phyloP scores from a whole-genome alignment of 257 asterid genomes.

The Capsicum rhomboideum region DNA sequence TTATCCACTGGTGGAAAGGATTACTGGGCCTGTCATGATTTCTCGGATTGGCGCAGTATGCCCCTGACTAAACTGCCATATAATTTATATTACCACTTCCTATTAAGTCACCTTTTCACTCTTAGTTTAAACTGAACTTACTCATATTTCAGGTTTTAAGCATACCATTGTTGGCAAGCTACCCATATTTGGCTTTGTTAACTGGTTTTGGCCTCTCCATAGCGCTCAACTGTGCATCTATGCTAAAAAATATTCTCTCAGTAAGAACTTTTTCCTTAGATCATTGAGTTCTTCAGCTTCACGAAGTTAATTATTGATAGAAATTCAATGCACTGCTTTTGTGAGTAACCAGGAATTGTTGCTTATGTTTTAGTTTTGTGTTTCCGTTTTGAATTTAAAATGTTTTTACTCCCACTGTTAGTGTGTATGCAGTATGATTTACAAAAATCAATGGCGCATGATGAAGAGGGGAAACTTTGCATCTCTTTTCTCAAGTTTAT shows the following conservation, averaged over 20 bases:
- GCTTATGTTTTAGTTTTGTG: not conserved
- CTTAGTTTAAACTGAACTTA: not conserved
- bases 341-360: not conserved
- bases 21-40: conserved; percentile 45
- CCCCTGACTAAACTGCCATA: not conserved
- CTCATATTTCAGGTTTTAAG: conserved; percentile 43
- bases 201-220: conserved; percentile 54
- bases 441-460: not conserved
- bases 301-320: not conserved
- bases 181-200: conserved; percentile 63
- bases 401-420: not conserved
- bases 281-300: not conserved
- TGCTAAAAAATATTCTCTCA: conserved; percentile 54
- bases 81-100: not conserved
- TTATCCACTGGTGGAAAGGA: conserved; percentile 52
- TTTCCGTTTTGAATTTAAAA: not conserved
- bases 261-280: conserved; percentile 27
- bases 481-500: not conserved
- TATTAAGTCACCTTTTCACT: not conserved
- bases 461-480: not conserved
- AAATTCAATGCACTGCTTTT: not conserved
- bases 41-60: conserved; percentile 59
- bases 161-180: conserved; percentile 66
- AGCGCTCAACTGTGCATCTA: conserved; percentile 50
- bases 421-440: not conserved